These are phyloP conservation scores for Hydnum rufescens DNA, from an alignment of 768 basidiomycete genomes.

Conservation along the genomic window DNA sequence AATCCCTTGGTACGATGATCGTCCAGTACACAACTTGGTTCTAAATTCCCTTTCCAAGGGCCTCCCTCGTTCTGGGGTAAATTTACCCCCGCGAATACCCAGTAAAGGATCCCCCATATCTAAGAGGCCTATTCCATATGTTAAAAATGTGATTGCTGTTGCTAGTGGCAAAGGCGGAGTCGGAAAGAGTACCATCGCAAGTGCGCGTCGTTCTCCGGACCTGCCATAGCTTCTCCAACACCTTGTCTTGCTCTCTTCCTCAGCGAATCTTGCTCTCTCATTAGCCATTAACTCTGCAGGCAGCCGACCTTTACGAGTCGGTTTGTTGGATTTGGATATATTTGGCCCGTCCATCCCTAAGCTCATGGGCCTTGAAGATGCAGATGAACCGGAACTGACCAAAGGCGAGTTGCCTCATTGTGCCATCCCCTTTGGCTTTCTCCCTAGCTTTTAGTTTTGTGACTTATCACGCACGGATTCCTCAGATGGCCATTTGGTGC, in stretches of 20 bases:
- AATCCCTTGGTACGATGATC: background rate
- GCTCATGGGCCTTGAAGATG: slow-evolving; percentile 68
- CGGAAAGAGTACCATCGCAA: slow-evolving; percentile 84
- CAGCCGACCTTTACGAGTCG: slow-evolving; percentile 38
- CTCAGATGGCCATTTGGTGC: slow-evolving; percentile 67
- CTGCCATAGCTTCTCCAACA: background rate
- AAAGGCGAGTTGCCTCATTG: slow-evolving; percentile 32
- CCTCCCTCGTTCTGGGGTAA: slow-evolving; percentile 19
- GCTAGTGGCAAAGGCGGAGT: slow-evolving; percentile 93
- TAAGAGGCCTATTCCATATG: slow-evolving; percentile 31
- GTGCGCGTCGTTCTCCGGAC: slow-evolving; percentile 15
- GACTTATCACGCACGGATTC: no score
- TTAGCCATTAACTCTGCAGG: slow-evolving; percentile 26
- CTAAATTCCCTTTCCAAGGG: slow-evolving; percentile 15
- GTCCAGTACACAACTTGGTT: background rate
- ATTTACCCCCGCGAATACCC: slow-evolving; percentile 23
- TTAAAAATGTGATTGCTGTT: slow-evolving; percentile 62
- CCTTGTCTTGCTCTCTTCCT: no score
- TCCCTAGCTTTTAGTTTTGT: background rate
- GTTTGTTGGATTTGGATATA: slow-evolving; percentile 84
- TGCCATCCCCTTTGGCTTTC: background rate
- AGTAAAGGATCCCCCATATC: slow-evolving; percentile 19
- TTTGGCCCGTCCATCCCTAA: slow-evolving; percentile 91
- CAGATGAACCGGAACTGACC: slow-evolving; percentile 62
- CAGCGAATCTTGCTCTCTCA: slow-evolving; percentile 68